Conservation (phyloP, 164 flowering plant genomes). For the Annona cherimola region DNA sequence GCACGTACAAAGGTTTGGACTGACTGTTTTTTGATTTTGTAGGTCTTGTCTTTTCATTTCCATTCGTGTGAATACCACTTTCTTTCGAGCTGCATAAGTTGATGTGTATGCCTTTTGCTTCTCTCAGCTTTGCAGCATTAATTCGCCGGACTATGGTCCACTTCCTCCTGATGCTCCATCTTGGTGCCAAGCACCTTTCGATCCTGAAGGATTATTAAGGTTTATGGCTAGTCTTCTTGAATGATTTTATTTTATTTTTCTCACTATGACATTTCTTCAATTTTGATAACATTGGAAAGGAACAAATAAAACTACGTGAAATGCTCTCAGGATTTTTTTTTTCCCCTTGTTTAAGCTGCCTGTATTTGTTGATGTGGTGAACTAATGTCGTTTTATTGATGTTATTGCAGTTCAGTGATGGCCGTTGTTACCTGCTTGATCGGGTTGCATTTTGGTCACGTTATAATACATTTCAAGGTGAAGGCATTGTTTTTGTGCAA, state of each 20-base stretch:
- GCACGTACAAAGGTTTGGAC: conserved; percentile 45
- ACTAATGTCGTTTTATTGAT: neutral
- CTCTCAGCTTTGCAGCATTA: conserved; percentile 61
- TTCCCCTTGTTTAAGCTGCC: neutral
- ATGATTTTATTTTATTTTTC: neutral
- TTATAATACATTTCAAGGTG: conserved; percentile 63
- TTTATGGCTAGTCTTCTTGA: conserved; percentile 10
- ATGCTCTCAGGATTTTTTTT: neutral
- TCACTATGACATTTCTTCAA: neutral
- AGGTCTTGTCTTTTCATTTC: neutral
- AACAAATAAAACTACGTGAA: neutral
- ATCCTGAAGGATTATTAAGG: conserved; percentile 87
- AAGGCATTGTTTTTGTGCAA: neutral
- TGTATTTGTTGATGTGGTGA: neutral
- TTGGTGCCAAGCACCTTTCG: conserved; percentile 92
- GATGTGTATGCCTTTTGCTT: neutral
- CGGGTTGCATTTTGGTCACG: conserved; percentile 74
- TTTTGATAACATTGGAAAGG: neutral
- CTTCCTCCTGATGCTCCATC: conserved; percentile 72
- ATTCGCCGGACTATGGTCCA: conserved; percentile 67
- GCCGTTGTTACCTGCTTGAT: conserved; percentile 70
- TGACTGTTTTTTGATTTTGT: neutral
- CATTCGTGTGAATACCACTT: neutral
- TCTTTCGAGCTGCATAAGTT: too few species aligned
- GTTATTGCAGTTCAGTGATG: conserved; percentile 54